Evolutionary conservation across 805 yeast species (phyloP).

Genomic region (Danielozyma ontarioensis): DNA sequence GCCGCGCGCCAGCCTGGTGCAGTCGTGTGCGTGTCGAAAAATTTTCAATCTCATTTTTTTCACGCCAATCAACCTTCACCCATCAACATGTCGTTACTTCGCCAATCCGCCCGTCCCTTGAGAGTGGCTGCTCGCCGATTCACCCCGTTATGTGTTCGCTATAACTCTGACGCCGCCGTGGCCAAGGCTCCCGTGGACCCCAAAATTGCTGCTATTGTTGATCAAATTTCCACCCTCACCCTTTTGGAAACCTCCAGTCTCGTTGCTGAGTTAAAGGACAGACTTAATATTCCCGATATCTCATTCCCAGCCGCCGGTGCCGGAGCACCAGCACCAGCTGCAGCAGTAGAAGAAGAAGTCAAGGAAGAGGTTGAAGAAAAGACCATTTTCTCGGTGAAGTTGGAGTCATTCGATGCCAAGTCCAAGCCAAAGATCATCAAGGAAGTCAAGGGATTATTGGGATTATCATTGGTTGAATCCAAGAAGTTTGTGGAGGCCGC

Average conservation of each 20-base stretch:
- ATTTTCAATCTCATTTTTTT: conserved; percentile 2
- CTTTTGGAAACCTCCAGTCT: conserved; percentile 88
- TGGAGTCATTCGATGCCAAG: conserved; percentile 91
- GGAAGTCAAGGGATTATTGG: conserved; percentile 89
- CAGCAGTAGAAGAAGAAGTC: conserved; percentile 66
- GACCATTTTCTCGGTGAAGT: conserved; percentile 86
- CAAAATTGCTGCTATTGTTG: conserved; percentile 82
- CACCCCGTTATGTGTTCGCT: conserved; percentile 36
- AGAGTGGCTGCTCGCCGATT: conserved; percentile 26
- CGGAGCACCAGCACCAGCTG: conserved; percentile 57
- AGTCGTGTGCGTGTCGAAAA: conserved; percentile 2
- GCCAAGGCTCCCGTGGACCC: conserved; percentile 64
- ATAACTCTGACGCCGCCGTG: conserved; percentile 43
- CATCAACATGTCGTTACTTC: conserved; percentile 23
- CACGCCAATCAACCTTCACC: neutral
- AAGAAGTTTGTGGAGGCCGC: conserved; percentile 98
- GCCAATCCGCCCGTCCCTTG: conserved; percentile 34
- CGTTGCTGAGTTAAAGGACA: conserved; percentile 71
- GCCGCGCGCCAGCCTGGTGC: too few species aligned
- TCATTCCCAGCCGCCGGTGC: conserved; percentile 73
- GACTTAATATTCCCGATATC: conserved; percentile 90
- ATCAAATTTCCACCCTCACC: conserved; percentile 85
- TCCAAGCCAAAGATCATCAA: conserved; percentile 96
- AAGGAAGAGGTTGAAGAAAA: conserved; percentile 84
- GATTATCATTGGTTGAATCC: conserved; percentile 90